Base-by-base conservation (phyloP, 2,329 filamentous ascomycete species). In the Fusarium sp. region DNA sequence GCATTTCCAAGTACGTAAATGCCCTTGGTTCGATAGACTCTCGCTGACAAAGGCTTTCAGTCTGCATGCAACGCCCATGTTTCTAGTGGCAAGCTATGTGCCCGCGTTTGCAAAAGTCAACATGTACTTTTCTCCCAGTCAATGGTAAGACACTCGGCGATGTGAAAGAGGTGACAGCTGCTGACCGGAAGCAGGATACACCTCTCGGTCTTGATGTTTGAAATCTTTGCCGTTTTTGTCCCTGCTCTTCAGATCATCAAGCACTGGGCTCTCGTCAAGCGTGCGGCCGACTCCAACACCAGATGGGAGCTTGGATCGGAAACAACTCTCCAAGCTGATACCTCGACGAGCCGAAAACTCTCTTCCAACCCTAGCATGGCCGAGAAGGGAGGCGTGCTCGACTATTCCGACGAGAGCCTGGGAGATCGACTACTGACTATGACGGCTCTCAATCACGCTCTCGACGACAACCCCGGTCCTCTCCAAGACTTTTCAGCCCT, bases 11-110 rank as follows among this genome's bases (percentile, higher is more conserved):
- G 78, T 80, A 57, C 51, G 75, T 71, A 17, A 25, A 36, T 13
- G 15, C 11, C 13, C 19, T 4, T 2, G 7, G 5, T 9, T 6
- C 0, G 2, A 11, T n/a, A 31, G 17, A n/a, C 33, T 27, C 15
- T 27, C 27, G 25, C 58, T 57, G 41, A 55, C 49, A 53, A n/a
- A 11, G 8, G 13, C 21, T 23, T 17, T 3, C 36, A 86, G 84
- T 41, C 78, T 90, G 9, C 85, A 82, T 37, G 87, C 86, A 10
- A 83, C 86, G 3, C 87, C 88, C 0, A 80, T 90, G 75, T 89
- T 86, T 84, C 79, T 89, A 32, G 75, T 87, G 32, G 86, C 84
- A 36, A 76, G 84, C 2, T 79, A 82, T 53, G 76, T 78, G 2
- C 79, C 82, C 6, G 76, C 61, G 1, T 81, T 87, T 72, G 76